phyloP scores from a whole-genome alignment of 306 rosid species.

The Cucurbita maxima region DNA sequence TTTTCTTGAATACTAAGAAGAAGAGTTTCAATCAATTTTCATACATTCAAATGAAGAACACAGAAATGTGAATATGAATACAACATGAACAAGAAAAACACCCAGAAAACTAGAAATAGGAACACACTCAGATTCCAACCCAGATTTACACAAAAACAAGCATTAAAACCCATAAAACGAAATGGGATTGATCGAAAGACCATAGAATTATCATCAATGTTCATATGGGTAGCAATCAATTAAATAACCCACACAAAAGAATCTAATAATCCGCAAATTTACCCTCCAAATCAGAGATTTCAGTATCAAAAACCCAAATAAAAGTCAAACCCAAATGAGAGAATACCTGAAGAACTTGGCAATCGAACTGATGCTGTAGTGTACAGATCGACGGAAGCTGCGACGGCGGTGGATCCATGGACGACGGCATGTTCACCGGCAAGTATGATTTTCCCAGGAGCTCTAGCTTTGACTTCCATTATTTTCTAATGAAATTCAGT shows the following conservation, averaged over 20 bases:
- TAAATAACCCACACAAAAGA: not conserved
- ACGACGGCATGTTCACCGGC: slow-evolving; percentile 96
- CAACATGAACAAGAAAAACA: not conserved
- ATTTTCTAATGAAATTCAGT: not conserved
- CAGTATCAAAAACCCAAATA: not conserved
- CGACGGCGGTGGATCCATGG: slow-evolving; percentile 90
- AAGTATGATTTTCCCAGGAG: slow-evolving; percentile 82
- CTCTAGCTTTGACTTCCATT: slow-evolving; percentile 84
- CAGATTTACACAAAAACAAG: not conserved
- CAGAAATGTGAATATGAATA: not conserved
- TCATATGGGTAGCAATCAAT: slow-evolving; percentile 6
- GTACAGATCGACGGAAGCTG: slow-evolving; percentile 62
- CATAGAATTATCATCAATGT: not conserved
- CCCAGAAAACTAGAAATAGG: not conserved
- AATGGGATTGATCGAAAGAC: not conserved
- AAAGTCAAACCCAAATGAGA: not conserved
- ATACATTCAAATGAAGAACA: not conserved
- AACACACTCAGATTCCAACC: not conserved
- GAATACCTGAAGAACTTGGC: slow-evolving; percentile 28
- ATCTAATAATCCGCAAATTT: not conserved
- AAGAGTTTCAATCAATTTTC: not conserved
- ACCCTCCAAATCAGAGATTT: not conserved
- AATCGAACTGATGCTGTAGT: slow-evolving; percentile 62
- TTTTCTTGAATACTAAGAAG: not conserved
- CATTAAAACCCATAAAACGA: not conserved